Evolutionary conservation across 2,329 filamentous ascomycete species (phyloP), one percentile per base, ranked within the genome.

Genomic region (Colletotrichum sp.): DNA sequence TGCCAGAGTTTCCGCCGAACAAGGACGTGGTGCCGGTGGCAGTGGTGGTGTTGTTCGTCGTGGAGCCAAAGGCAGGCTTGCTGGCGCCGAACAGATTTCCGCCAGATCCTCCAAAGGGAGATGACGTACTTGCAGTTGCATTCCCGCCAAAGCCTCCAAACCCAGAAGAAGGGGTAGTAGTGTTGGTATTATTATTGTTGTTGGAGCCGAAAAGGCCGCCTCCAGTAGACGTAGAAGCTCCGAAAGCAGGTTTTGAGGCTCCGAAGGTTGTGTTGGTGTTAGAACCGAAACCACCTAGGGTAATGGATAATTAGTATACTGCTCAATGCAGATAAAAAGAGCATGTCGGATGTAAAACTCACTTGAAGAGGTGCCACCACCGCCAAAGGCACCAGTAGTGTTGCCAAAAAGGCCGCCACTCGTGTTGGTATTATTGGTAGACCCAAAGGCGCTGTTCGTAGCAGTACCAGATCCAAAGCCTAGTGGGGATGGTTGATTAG

Each of bases 51-150:
- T 86, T 85, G 28, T 84, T 83, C 15, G 84, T 65, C 5, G 85
- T 78, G 52, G 84, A 72, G 30, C 90, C 90, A 79, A 92, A 92
- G 48, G 84, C 86, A 28, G 89, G 83, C 81, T 91, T 91, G 79
- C 80, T 87, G 55, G 82, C 83, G 16, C 74, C 90, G 78, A 93
- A 93, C 78, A 93, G 83, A 32, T 89, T 86, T 57, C 87, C 86
- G 72, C 87, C 84, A 32, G 86, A 83, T 18, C 71, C 80, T 8
- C 77, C 72, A 48, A 89, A 89, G 1, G 85, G 80, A 2, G 85
- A 83, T 6, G 84, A 78, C 21, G 81, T 79, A 7, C 80, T 83
- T 34, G 82, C 79, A 3, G 82, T 74, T 24, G 79, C 83, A 68
- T 82, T 81, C 52, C 78, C 72, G 39, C 84, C 83, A 71, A 90